Evolutionary conservation across 2,329 filamentous ascomycete species (phyloP), one percentile per base, ranked within the genome.

Genomic region (Arthroderma sp.): DNA sequence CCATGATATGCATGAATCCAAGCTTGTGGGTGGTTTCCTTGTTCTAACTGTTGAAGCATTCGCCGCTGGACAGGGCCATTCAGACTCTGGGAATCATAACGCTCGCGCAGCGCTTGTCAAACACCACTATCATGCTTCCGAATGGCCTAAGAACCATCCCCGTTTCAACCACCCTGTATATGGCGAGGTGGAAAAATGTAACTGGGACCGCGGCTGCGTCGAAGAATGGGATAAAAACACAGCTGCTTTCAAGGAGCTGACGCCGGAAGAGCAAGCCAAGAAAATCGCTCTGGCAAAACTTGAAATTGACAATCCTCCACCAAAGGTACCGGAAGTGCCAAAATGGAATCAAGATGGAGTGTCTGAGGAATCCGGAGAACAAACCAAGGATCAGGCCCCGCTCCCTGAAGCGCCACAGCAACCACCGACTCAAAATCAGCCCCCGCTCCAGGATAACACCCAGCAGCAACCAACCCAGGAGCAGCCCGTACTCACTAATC

Each of bases 71-170:
- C 84, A 87, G 67, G 85, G 85, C 11, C 85, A 88, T 68, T 87
- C 84, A 0, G 80, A 87, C 66, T 86, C 83, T 0, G 84, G 84
- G 13, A 87, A 84, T 64, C 85, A 87, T 68, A 78, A 84, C 55
- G 77, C 83, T 1, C 76, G 82, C 54, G 77, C 78, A 19, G 85
- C 85, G 1, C 74, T 88, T 1, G 84, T 88, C 23, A 85, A 83
- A 68, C 85, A 88, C 66, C 84, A 87, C 68, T 88, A 87, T 65
- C 85, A 88, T 67, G 85, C 85, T 0, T 87, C 84, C 1, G 80
- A 81, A 59, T 88, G 85, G 85, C 85, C 84, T 1, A 79, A 78
- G 55, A 75, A 75, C 2, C 85, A 88, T 66, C 83, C 81, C 1
- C 76, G 85, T 31, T 85, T 79, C 71, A 82, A 75, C 51, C 85